Base-by-base conservation (phyloP, 768 basidiomycete species). In the Mycena galericulata region DNA sequence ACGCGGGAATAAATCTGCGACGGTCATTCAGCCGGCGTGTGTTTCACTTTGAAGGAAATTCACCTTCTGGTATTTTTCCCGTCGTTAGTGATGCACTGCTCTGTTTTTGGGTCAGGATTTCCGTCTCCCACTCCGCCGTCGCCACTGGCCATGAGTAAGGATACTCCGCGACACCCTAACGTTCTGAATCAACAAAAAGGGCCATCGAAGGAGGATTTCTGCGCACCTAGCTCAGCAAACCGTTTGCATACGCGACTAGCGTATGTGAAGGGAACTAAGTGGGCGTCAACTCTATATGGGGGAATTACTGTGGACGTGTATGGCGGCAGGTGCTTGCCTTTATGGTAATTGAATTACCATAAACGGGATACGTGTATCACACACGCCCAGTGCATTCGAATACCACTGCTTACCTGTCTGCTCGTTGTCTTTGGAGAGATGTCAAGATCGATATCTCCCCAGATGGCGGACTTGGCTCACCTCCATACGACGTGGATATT, bases 51-150 rank as follows among this genome's bases (percentile, higher is more conserved):
- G 75, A 5, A 27, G 15, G 29, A 5, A 54, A 45, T 32, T 65
- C n/a, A 68, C 70, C 70, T 68, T 41, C 7, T 57, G 0, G 26
- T 51, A 22, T 60, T 51, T 27, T 60, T 65, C 12, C 88, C 90
- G 68, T 89, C 84, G 72, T 92, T 92, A 2, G 88, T 83, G 63
- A 82, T 76, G 73, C 92, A 93, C 43, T 75, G 29, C 55, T 89
- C 86, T 11, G 82, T 87, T 0, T 79, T 77, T 20, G 89, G 88
- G 73, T 91, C 65, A 1, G 84, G 53, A 70, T 89, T 72, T 29
- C 86, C 84, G 73, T 90, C 92, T 2, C 92, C 92, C 20, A 92
- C 92, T 20, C 92, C 92, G 17, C 74, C 74, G 67, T 93, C 92
- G 20, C 92, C 91, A 24, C 89, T 90, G 15, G 88, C 83, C 77